phyloP scores from a whole-genome alignment of 106 monocot species.

The Platanthera zijinensis region DNA sequence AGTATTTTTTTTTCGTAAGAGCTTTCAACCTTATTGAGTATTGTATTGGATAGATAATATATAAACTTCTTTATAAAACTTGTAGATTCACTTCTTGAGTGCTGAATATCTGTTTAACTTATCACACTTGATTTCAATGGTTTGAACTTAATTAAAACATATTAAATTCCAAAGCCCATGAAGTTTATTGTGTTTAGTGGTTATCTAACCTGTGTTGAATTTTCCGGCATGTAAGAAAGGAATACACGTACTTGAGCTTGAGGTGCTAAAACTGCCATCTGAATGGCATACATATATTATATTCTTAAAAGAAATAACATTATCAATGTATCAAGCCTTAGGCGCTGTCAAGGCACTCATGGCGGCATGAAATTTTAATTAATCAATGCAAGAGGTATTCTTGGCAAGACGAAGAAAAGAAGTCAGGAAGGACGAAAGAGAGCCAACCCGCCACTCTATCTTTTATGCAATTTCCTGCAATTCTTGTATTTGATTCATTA shows the following conservation, averaged over 20 bases:
- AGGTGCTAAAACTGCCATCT: not conserved
- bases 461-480: too few species aligned
- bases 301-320: not conserved
- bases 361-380: not conserved
- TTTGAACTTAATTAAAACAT: not conserved
- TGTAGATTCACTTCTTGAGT: not conserved
- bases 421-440: too few species aligned
- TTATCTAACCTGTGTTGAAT: not conserved
- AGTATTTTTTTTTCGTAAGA: not conserved
- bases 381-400: too few species aligned
- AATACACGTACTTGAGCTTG: not conserved
- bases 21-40: not conserved
- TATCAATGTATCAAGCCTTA: not conserved
- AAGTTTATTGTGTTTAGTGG: not conserved
- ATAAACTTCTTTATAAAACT: not conserved
- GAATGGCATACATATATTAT: not conserved
- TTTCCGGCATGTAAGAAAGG: not conserved
- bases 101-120: not conserved
- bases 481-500: too few species aligned
- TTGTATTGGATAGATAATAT: not conserved
- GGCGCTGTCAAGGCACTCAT: not conserved
- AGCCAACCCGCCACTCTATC: too few species aligned
- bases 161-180: not conserved
- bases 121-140: not conserved
- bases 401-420: too few species aligned